A percentile compares a stretch with the other conserved stretches of the same genome.
Evolutionary conservation across 75 land plant species (phyloP).

Genomic region (Cupressus sempervirens): DNA sequence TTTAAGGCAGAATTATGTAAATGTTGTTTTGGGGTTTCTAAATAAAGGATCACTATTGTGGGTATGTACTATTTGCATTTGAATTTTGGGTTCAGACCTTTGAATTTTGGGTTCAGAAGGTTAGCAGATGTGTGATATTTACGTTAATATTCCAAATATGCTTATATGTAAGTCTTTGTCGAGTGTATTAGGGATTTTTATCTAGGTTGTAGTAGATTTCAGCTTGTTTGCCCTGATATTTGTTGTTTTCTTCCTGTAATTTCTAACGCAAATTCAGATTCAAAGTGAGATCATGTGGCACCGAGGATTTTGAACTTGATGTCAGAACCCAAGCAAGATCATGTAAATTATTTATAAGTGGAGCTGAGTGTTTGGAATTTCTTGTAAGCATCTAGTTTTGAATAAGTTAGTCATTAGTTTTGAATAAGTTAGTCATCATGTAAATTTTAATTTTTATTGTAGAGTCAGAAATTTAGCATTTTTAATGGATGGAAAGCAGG

Average conservation of each 20-base stretch:
- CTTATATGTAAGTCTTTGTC: neutral
- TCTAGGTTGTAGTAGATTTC: too few species aligned
- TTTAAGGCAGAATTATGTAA: neutral
- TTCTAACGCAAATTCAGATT: too few species aligned
- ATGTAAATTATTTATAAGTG: neutral
- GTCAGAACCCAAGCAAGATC: neutral
- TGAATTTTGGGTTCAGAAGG: neutral
- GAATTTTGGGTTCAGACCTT: neutral
- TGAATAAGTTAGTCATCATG: neutral
- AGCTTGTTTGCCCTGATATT: too few species aligned
- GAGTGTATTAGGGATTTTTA: neutral
- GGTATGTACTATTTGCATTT: neutral
- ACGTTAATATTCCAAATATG: neutral
- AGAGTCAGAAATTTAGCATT: neutral
- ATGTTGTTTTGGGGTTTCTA: neutral
- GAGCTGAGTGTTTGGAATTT: neutral
- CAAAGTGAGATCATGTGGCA: too few species aligned
- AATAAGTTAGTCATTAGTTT: neutral
- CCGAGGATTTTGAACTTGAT: too few species aligned
- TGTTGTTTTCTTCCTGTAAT: too few species aligned
- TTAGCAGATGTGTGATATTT: neutral
- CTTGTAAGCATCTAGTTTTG: neutral
- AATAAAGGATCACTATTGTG: neutral
- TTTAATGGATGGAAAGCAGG: neutral
- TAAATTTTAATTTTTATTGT: neutral